Percentiles rank a stretch among this genome's conserved stretches.
phyloP scores from a whole-genome alignment of 2,329 filamentous ascomycete genomes.

The Annulohypoxylon truncatum region DNA sequence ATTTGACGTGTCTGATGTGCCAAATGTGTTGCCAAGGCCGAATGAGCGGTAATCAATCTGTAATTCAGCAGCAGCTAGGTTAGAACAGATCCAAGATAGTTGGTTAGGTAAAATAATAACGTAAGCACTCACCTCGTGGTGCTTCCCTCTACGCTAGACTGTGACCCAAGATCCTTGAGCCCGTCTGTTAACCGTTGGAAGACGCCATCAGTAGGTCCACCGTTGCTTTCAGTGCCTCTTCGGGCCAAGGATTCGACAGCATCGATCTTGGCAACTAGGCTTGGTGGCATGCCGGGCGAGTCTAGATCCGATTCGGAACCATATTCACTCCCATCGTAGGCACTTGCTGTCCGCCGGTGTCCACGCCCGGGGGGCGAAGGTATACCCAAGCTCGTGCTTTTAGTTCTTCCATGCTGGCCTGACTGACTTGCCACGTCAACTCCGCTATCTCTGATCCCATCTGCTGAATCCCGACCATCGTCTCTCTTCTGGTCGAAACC shows the following conservation, averaged over 20 bases:
- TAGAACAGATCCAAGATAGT: constrained; percentile 3
- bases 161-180: constrained; percentile 78
- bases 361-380: constrained; percentile 56
- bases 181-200: constrained; percentile 75
- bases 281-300: constrained; percentile 73
- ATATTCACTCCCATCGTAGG: constrained; percentile 80
- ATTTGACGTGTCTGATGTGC: constrained; percentile 80
- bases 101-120: neutral
- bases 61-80: neutral
- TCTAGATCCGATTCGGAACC: constrained; percentile 79
- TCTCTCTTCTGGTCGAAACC: constrained; percentile 43
- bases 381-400: constrained; percentile 57
- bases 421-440: constrained; percentile 55
- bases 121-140: constrained; percentile 69
- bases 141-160: constrained; percentile 77
- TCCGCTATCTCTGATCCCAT: constrained; percentile 56
- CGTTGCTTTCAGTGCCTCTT: constrained; percentile 73
- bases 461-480: constrained; percentile 42
- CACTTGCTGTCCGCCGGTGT: constrained; percentile 65
- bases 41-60: constrained; percentile 80
- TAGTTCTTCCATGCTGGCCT: constrained; percentile 47
- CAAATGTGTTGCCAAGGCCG: constrained; percentile 79
- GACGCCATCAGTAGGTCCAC: constrained; percentile 72
- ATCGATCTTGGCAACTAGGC: constrained; percentile 76
- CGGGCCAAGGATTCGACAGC: constrained; percentile 77